Base-by-base conservation (phyloP, 2,329 filamentous ascomycete genomes). In the Colletotrichum spaethianum region DNA sequence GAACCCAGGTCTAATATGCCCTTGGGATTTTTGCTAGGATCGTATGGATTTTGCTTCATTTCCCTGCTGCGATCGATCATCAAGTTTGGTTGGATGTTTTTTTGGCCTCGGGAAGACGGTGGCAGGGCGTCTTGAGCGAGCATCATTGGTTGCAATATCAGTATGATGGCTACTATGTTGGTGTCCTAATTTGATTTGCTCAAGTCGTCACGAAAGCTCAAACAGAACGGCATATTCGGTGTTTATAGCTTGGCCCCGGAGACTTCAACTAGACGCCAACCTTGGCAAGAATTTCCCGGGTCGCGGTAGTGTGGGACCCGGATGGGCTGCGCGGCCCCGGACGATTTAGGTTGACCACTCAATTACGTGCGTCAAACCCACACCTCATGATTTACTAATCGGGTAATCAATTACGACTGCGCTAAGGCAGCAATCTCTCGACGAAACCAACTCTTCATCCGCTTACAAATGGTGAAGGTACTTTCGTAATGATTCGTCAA, bases 1-100 rank as follows among this genome's bases (percentile, higher is more conserved):
- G 67, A 70, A 2, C 67, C 67, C 12, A 70, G 46, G 31, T 70
- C 67, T 8, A 70, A 67, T 8, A 70, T 67, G 2, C 67, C 67
- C 20, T 36, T 61, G 20, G 63, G 67, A 26, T 67, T 70, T 2
- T 42, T 48, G 12, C 12, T 14, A 2, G 63, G 23, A 16, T 70
- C 44, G 14, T 67, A 70, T 1, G 14, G 23, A 6, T 70, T 28
- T 20, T 31, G 9, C 4, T 56, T 56, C 23, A 70, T 1, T 3
- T 14, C 26, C 11, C 20, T 31, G 28, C 56, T 60, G 4, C 56
- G 20, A 11, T 50, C 56, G 6, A 14, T 53, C 63, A 26, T 56
- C 20, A 42, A 16, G 7, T 48, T 48, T 2, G 67, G 23, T 4
- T 28, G 46, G 14, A 40, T 33, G 38, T 20, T 56, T 8, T 28